Conservation (phyloP, 306 rosid species). For the Sindora glabra region DNA sequence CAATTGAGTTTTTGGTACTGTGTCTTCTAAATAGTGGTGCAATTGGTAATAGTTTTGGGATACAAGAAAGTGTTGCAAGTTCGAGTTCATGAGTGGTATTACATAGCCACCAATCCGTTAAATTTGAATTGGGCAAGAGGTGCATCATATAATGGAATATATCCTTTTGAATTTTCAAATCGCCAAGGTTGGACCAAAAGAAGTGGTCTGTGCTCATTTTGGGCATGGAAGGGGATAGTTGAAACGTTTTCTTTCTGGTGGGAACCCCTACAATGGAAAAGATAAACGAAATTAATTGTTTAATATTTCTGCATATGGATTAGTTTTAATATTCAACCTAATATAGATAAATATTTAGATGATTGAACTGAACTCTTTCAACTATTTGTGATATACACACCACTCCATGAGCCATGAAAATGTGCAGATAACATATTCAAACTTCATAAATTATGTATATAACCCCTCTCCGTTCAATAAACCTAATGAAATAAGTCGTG, state of each 20-base stretch:
- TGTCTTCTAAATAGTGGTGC: constrained; percentile 27
- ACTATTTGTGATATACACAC: too few species aligned
- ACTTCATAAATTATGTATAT: too few species aligned
- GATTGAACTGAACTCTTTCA: too few species aligned
- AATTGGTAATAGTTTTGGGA: constrained; percentile 26
- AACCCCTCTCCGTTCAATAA: too few species aligned
- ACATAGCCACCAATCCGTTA: constrained; percentile 39
- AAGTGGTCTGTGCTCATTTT: constrained; percentile 15
- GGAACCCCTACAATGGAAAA: constrained; percentile 26
- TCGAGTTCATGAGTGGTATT: constrained; percentile 33
- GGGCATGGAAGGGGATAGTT: constrained; percentile 19
- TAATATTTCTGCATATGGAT: too few species aligned
- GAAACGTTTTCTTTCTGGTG: neutral
- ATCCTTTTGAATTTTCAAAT: too few species aligned
- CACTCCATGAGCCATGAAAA: too few species aligned
- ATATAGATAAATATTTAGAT: too few species aligned
- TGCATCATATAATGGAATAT: constrained; percentile 10
- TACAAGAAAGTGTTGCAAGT: constrained; percentile 11
- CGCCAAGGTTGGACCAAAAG: constrained; percentile 25
- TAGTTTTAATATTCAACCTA: too few species aligned
- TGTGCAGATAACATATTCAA: too few species aligned
- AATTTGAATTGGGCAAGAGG: constrained; percentile 5
- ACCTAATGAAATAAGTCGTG: too few species aligned
- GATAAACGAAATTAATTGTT: too few species aligned
- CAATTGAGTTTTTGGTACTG: neutral